These are phyloP conservation scores for Cantharellus cinnabarinus DNA, from an alignment of 768 basidiomycete genomes.

Conservation along the genomic window DNA sequence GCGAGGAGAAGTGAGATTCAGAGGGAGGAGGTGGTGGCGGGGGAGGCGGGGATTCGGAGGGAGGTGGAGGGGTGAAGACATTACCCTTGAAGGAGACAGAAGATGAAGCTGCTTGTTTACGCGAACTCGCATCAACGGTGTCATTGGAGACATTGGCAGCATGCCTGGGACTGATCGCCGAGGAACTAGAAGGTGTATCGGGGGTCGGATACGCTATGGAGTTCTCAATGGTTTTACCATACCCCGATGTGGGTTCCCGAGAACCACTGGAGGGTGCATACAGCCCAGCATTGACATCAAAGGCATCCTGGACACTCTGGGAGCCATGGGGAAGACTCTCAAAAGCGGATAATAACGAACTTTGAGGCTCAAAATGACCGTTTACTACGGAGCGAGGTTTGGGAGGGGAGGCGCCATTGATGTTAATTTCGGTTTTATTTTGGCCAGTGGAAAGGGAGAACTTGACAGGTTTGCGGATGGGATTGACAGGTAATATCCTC, in stretches of 20 bases:
- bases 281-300: background rate
- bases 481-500: background rate
- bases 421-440: background rate
- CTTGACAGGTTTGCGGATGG: background rate
- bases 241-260: background rate
- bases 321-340: background rate
- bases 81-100: slow-evolving; percentile 8
- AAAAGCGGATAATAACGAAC: background rate
- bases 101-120: too few relatives aligned
- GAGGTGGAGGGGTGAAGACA: slow-evolving; percentile 13
- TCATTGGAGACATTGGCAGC: background rate
- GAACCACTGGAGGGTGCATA: background rate
- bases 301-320: background rate
- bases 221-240: background rate
- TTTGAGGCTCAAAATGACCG: background rate
- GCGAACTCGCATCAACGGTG: background rate
- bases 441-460: background rate
- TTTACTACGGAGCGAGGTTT: background rate
- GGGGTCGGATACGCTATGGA: background rate
- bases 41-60: slow-evolving; percentile 13
- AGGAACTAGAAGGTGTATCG: background rate
- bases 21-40: slow-evolving; percentile 13
- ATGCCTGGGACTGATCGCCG: background rate
- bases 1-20: background rate
- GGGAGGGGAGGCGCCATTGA: background rate